Percentiles rank a stretch among this genome's conserved stretches.
Conservation (phyloP, 192 early-diverging fungal genomes). For the Rhizoclosmatium globosum region DNA sequence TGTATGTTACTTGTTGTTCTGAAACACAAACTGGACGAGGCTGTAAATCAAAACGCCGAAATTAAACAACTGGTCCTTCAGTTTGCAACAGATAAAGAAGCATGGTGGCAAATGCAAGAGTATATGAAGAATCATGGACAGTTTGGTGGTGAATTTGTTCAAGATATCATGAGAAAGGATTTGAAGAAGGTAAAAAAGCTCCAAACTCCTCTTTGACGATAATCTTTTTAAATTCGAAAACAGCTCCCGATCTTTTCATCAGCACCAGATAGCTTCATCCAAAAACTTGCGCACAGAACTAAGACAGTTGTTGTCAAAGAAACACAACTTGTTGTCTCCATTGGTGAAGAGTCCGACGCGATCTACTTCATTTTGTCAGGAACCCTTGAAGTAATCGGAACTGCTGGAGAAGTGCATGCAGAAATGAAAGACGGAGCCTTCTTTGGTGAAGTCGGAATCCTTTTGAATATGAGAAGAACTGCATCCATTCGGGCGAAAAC, state of each 20-base stretch:
- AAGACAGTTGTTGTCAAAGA: slow-evolving; percentile 35
- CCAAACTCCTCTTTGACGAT: not conserved
- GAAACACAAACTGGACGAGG: slow-evolving; percentile 46
- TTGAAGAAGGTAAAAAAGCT: slow-evolving; percentile 45
- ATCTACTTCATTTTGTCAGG: slow-evolving; percentile 58
- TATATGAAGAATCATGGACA: slow-evolving; percentile 9
- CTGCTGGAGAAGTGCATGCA: slow-evolving; percentile 46
- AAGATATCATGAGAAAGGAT: slow-evolving; percentile 48
- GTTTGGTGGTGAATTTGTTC: slow-evolving; percentile 56
- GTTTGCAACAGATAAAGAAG: slow-evolving; percentile 21
- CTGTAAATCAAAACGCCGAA: slow-evolving; percentile 23
- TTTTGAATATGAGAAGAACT: slow-evolving; percentile 56
- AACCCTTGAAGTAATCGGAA: slow-evolving; percentile 47
- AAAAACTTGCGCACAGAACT: slow-evolving; percentile 38
- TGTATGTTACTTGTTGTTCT: slow-evolving; percentile 46
- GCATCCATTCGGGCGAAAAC: slow-evolving; percentile 54
- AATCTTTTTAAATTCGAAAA: slow-evolving; percentile 6
- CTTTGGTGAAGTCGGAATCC: slow-evolving; percentile 62
- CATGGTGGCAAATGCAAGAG: slow-evolving; percentile 38
- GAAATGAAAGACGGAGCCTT: slow-evolving; percentile 52
- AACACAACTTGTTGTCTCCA: slow-evolving; percentile 38
- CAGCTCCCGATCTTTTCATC: slow-evolving; percentile 52
- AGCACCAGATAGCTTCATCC: slow-evolving; percentile 44
- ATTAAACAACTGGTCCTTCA: slow-evolving; percentile 20
- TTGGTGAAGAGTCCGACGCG: slow-evolving; percentile 50